Conservation (phyloP, 805 yeast species). For the Yarrowia divulgata region DNA sequence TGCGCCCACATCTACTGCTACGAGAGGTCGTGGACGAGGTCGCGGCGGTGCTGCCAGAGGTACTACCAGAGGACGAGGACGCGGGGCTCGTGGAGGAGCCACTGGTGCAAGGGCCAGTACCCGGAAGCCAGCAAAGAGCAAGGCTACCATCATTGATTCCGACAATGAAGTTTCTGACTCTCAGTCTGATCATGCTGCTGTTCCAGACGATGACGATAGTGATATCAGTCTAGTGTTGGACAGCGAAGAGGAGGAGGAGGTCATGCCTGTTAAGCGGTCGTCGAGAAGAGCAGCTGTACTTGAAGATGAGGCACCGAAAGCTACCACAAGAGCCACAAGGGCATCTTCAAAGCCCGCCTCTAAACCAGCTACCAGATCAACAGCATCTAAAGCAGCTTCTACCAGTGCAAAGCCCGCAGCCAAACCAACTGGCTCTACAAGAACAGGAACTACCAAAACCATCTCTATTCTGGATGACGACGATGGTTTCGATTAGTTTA, state of each 20-base stretch:
- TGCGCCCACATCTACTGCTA: neutral
- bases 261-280: slow-evolving; percentile 1
- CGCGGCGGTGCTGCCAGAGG: slow-evolving; percentile 5
- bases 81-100: slow-evolving; percentile 2
- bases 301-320: neutral
- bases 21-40: slow-evolving; percentile 11
- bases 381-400: neutral
- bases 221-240: slow-evolving; percentile 4
- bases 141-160: slow-evolving; percentile 2
- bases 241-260: slow-evolving; percentile 25
- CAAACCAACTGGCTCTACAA: neutral
- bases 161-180: slow-evolving; percentile 27
- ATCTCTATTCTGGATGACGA: slow-evolving; percentile 7
- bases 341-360: neutral
- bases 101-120: neutral
- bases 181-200: slow-evolving; percentile 4
- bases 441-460: neutral
- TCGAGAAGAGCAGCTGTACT: slow-evolving; percentile 9
- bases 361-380: neutral
- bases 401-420: neutral
- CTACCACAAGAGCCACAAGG: neutral
- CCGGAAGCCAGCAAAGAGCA: neutral
- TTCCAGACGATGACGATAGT: neutral
- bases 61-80: slow-evolving; percentile 8
- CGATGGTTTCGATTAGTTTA: slow-evolving; percentile 20